Percentiles rank a stretch among this genome's conserved stretches.
Conservation (phyloP, 1,139 yeast species). For the Sugiyamaella neomexicana region DNA sequence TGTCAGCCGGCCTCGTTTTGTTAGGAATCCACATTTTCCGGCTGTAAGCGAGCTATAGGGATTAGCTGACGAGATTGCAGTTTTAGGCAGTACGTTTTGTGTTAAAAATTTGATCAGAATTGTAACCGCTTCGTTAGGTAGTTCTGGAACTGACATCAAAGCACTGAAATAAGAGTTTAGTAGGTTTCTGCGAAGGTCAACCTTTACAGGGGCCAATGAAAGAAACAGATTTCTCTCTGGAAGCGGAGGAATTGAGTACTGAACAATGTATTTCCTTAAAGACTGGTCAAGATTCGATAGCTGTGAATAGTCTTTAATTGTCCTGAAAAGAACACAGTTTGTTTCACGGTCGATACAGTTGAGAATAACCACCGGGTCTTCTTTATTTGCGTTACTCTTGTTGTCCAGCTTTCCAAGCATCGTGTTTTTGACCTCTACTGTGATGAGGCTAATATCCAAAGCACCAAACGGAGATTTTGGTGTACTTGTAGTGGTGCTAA, state of each 20-base stretch:
- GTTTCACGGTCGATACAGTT: slow-evolving; percentile 60
- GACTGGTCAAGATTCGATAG: slow-evolving; percentile 57
- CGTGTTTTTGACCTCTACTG: slow-evolving; percentile 60
- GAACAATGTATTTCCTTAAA: slow-evolving; percentile 45
- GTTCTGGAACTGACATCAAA: slow-evolving; percentile 55
- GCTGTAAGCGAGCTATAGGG: slow-evolving; percentile 7
- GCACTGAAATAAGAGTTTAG: slow-evolving; percentile 61
- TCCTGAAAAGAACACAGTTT: slow-evolving; percentile 69
- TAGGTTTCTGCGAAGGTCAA: slow-evolving; percentile 58
- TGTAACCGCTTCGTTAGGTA: slow-evolving; percentile 57
- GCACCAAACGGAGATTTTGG: slow-evolving; percentile 14
- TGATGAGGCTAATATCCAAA: slow-evolving; percentile 52
- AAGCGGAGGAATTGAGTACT: slow-evolving; percentile 59
- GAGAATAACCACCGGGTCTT: slow-evolving; percentile 61
- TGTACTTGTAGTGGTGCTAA: neutral
- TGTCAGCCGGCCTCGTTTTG: slow-evolving; percentile 62
- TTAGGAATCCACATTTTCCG: slow-evolving; percentile 64
- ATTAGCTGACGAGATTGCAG: slow-evolving; percentile 28
- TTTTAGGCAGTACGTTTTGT: slow-evolving; percentile 64
- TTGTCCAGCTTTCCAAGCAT: slow-evolving; percentile 43
- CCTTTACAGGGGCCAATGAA: slow-evolving; percentile 62
- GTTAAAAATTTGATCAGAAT: slow-evolving; percentile 67
- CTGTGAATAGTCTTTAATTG: slow-evolving; percentile 60
- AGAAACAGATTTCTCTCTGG: slow-evolving; percentile 61
- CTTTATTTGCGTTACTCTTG: slow-evolving; percentile 37